Evolutionary conservation across 2,329 filamentous ascomycete genomes (phyloP).

Genomic region (Cladophialophora psammophila): DNA sequence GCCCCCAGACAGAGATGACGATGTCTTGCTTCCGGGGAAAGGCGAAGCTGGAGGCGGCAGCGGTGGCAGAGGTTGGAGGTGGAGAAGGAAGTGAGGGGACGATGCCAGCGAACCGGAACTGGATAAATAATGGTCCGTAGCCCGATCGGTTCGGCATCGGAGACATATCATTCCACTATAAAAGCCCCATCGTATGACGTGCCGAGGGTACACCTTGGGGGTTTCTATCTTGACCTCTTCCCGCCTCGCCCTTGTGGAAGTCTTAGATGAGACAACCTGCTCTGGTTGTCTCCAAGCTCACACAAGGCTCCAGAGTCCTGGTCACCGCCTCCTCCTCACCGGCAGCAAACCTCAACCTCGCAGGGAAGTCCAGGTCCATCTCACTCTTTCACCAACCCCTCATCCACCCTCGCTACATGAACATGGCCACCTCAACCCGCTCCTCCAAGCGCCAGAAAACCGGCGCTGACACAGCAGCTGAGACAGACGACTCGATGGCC

Average conservation of each 20-base stretch:
- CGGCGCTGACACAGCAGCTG: slow-evolving; percentile 13
- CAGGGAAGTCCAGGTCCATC: not conserved
- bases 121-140: not conserved
- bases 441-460: slow-evolving; percentile 39
- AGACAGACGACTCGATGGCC: not conserved
- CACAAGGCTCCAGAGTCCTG: not conserved
- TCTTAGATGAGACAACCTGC: not conserved
- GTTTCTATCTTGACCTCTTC: too few relatives aligned
- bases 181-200: not conserved
- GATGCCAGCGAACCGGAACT: not conserved
- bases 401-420: not conserved
- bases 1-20: too few relatives aligned
- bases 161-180: not conserved
- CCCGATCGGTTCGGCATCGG: not conserved
- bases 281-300: not conserved
- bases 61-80: not conserved
- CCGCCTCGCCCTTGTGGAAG: not conserved
- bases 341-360: not conserved
- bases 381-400: not conserved
- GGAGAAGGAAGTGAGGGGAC: too few relatives aligned
- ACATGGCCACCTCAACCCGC: slow-evolving; percentile 33
- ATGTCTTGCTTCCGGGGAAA: not conserved
- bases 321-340: not conserved
- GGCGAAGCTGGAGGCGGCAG: not conserved
- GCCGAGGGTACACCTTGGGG: not conserved